These are phyloP conservation scores for Mediolabrus comicus DNA, from an alignment of 108 stramenopile genomes.

Conservation along the genomic window DNA sequence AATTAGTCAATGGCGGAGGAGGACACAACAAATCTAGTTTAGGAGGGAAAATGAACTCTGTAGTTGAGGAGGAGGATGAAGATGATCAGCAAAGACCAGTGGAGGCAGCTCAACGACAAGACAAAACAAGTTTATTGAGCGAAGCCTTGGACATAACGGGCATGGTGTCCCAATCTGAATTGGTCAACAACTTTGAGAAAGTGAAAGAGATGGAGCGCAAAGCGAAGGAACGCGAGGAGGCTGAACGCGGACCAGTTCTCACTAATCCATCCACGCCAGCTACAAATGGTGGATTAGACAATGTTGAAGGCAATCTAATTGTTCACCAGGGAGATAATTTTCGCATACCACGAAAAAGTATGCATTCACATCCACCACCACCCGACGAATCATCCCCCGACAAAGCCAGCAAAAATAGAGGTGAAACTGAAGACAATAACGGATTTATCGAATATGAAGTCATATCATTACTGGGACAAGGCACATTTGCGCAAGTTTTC, in stretches of 20 bases:
- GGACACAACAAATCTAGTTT: background rate
- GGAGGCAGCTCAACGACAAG: background rate
- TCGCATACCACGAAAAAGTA: conserved; percentile 43
- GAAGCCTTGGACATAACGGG: background rate
- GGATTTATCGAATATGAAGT: conserved; percentile 52
- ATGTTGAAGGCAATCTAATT: conserved; percentile 79
- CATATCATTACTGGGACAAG: conserved; percentile 83
- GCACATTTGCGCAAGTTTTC: conserved; percentile 98
- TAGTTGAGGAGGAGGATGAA: background rate
- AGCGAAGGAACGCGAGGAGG: conserved; percentile 1
- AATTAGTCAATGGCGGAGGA: conserved; percentile 9
- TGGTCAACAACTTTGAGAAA: too few relatives aligned
- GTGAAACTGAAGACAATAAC: background rate
- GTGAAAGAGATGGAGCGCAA: background rate
- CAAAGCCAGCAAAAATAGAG: background rate
- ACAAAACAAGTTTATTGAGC: background rate
- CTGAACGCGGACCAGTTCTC: conserved; percentile 59
- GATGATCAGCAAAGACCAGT: background rate
- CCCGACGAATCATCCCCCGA: background rate
- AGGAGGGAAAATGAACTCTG: background rate
- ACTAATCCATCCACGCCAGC: conserved; percentile 70
- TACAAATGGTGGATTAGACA: conserved; percentile 68
- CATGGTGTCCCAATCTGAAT: background rate
- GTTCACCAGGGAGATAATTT: conserved; percentile 67
- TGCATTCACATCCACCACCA: conserved; percentile 38